Percentiles rank a stretch among this genome's conserved stretches.
Conservation (phyloP, 352 stramenopile genomes). For the Pythium periplocum region DNA sequence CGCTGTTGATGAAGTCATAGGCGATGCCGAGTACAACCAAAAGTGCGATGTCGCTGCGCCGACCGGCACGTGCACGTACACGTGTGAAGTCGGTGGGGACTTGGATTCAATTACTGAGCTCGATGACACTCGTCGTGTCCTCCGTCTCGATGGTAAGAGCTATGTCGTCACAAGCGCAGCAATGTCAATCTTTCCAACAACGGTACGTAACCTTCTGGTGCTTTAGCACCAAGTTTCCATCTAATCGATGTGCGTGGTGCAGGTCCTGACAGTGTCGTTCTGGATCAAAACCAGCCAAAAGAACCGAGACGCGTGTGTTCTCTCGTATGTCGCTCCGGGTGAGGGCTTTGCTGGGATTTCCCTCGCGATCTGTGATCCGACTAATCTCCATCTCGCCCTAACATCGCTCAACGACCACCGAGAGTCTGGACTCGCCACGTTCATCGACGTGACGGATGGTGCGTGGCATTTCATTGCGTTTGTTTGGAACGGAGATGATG, state of each 20-base stretch:
- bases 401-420: constrained; percentile 14
- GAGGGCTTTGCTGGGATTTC: constrained; percentile 16
- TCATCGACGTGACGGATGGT: constrained; percentile 58
- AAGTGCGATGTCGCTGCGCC: constrained; percentile 54
- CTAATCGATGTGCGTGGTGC: constrained; percentile 2
- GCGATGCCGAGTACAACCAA: constrained; percentile 58
- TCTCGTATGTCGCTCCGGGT: constrained; percentile 31
- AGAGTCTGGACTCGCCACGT: constrained; percentile 29
- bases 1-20: constrained; percentile 50
- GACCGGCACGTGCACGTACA: constrained; percentile 39
- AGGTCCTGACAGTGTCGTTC: constrained; percentile 53
- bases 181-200: constrained; percentile 34
- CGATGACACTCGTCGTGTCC: constrained; percentile 21
- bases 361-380: constrained; percentile 54
- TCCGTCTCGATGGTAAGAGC: constrained; percentile 31
- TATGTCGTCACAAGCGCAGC: constrained; percentile 32
- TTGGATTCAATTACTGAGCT: constrained; percentile 16
- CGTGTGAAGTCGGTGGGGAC: constrained; percentile 41
- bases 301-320: constrained; percentile 27
- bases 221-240: neutral
- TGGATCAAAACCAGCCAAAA: constrained; percentile 51
- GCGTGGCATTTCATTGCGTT: constrained; percentile 68
- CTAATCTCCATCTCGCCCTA: constrained; percentile 46
- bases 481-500: constrained; percentile 49
- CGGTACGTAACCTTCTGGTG: constrained; percentile 16